Conservation (phyloP, 306 rosid genomes). For the Fragaria vesca region DNA sequence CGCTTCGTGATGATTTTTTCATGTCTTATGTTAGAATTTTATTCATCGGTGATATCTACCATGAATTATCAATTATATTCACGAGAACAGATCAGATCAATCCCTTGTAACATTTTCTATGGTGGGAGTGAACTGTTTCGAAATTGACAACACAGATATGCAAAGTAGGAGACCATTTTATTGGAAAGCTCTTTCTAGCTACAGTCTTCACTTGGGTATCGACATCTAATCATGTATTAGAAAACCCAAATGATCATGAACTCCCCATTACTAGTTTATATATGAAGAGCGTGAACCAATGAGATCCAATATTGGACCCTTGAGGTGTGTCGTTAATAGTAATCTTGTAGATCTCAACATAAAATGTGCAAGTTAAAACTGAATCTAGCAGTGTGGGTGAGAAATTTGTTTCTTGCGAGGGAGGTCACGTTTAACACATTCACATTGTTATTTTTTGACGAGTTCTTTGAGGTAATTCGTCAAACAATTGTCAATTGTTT, state of each 20-base stretch:
- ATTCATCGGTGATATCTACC: not conserved
- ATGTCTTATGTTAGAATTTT: no score
- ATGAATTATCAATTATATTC: not conserved
- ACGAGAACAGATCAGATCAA: not conserved
- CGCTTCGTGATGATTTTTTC: not conserved
- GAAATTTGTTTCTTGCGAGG: not conserved
- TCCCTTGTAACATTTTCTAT: not conserved
- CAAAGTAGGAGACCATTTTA: not conserved
- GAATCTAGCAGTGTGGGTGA: not conserved
- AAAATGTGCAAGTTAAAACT: not conserved
- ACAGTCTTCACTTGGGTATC: not conserved
- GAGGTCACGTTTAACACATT: not conserved
- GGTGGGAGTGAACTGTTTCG: not conserved
- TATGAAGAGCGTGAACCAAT: not conserved
- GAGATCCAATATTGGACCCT: not conserved
- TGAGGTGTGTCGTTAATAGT: not conserved
- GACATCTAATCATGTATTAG: not conserved
- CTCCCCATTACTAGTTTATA: not conserved
- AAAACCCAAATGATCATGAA: not conserved
- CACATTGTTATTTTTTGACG: no score
- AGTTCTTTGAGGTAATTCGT: no score
- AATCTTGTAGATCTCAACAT: no score
- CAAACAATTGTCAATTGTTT: no score
- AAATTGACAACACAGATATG: conserved; percentile 7
- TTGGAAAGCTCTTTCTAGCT: not conserved